Base-by-base conservation (phyloP, 1,284 basidiomycete species). In the Moesziomyces sp. region DNA sequence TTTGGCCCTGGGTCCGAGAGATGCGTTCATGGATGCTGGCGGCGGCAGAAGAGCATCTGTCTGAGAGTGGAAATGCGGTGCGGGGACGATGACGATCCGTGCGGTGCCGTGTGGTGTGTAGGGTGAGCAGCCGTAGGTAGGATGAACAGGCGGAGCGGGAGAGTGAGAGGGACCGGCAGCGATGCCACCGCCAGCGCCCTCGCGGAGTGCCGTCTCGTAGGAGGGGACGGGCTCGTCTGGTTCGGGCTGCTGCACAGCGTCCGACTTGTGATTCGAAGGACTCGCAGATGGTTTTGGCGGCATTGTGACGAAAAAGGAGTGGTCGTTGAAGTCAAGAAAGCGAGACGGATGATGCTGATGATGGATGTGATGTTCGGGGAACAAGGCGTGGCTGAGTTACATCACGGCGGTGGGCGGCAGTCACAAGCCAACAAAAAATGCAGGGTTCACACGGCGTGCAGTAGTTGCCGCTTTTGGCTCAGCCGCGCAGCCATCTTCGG, bases 221-320 rank as follows among this genome's bases (percentile, higher is more conserved):
- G 68, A 64, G 11, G 73, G 73, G 18, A 67, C 73, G 23, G 73
- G 59, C 11, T 75, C 73, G 44, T 75, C 73, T 0, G 35, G 19
- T 46, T 57, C 42, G 18, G 47, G 56, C 30, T 49, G 50, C 14
- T 10, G 18, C 13, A 34, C 8, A 5, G 40, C 47, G 7, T 46
- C 38, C 3, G 28, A 1, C 21, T 18, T n/a, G 11, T 16, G 16
- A 14, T 23, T 35, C 2, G 48, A 3, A 13, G 28, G 30, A 11
- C 42, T 6, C n/a, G 49, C 26, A 9, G 52, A n/a, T 21, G 52
- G 19, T 43, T 56, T 53, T 8, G 61, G n/a, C 2, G 52, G n/a
- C 7, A 44, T 34, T 19, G 58, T 35, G 45, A 35, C 35, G 30
- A 28, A 4, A 8, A 1, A 18, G 38, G 35, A 14, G 11, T 40